Evolutionary conservation across 805 yeast genomes (phyloP), one percentile per base, ranked within the genome.

Genomic region (Kodamaea sagamina): DNA sequence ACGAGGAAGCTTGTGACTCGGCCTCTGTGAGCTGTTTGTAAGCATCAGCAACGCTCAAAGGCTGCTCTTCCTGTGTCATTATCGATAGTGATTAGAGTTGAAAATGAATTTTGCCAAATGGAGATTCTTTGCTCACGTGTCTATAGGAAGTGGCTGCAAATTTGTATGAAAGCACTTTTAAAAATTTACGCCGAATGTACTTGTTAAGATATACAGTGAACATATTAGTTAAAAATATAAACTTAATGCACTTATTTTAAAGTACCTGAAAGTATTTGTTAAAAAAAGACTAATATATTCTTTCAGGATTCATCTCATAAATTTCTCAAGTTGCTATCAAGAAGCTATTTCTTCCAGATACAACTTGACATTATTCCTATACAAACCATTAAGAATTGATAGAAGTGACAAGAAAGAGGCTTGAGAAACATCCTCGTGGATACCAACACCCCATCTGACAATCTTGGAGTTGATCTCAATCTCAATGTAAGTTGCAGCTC

Each of bases 361-460:
- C n/a, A n/a, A n/a, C n/a, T n/a, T n/a, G n/a, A n/a, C n/a, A n/a
- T n/a, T 27, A 7, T 32, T 36, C 19, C 46, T 50, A 26, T 52
- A 53, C 47, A 77, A 61, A 38, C 68, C 67, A 56, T 86, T 86
- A 40, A 85, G 70, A 44, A 84, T 74, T 13, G 90, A 80, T 32
- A 83, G 58, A 48, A 85, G 73, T 11, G 92, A 79, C 53, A 77
- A 75, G 55, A 87, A 78, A 4, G 95, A 82, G 37, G 97, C 93
- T 58, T 83, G 84, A 18, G 95, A 84, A 42, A 87, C 93, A 67
- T 90, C 96, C 65, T 83, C 92, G 61, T 88, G 84, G 48, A 89
- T 81, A 58, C 96, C 97, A 46, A 90, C 90, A 67, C 97, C 97
- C 96, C 97, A 90, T 55, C 63, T 63, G 47, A 65, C 57, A 37